These are phyloP conservation scores for Myxozyma sirexii DNA, from an alignment of 805 yeast genomes.

Conservation along the genomic window DNA sequence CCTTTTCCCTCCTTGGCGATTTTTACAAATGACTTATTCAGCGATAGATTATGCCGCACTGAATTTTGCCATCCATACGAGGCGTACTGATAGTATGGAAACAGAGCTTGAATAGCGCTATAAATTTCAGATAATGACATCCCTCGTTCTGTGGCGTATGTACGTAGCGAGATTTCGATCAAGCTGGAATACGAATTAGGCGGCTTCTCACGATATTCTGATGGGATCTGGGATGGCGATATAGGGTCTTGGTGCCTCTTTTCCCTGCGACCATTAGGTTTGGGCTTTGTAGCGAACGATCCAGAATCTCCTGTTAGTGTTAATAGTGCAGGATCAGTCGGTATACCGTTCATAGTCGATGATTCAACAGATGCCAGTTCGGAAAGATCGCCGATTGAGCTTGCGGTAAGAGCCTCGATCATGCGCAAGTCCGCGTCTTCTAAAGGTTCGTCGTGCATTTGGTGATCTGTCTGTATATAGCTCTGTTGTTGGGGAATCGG, in stretches of 20 bases:
- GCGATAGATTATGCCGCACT: constrained; percentile 83
- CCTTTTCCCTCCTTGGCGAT: constrained; percentile 91
- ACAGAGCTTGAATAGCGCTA: constrained; percentile 80
- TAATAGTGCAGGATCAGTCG: constrained; percentile 11
- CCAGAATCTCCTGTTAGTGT: not conserved
- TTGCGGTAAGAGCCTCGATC: constrained; percentile 22
- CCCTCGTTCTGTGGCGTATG: constrained; percentile 67
- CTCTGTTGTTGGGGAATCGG: constrained; percentile 2
- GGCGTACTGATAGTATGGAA: constrained; percentile 90
- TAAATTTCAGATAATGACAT: constrained; percentile 83
- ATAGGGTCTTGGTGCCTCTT: constrained; percentile 23
- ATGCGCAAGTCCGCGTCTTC: constrained; percentile 17
- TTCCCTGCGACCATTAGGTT: constrained; percentile 14
- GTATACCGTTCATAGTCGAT: not conserved
- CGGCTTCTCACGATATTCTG: constrained; percentile 83
- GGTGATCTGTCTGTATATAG: not conserved
- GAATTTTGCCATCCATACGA: constrained; percentile 98
- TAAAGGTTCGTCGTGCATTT: constrained; percentile 7
- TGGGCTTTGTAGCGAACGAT: not conserved
- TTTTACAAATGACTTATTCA: constrained; percentile 82
- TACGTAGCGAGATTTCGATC: constrained; percentile 75
- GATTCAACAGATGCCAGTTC: not conserved
- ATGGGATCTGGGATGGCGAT: constrained; percentile 68
- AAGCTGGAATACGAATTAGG: constrained; percentile 76
- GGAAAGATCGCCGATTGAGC: not conserved